phyloP scores from a whole-genome alignment of 139 green algal species.

The Choricystis sp. region DNA sequence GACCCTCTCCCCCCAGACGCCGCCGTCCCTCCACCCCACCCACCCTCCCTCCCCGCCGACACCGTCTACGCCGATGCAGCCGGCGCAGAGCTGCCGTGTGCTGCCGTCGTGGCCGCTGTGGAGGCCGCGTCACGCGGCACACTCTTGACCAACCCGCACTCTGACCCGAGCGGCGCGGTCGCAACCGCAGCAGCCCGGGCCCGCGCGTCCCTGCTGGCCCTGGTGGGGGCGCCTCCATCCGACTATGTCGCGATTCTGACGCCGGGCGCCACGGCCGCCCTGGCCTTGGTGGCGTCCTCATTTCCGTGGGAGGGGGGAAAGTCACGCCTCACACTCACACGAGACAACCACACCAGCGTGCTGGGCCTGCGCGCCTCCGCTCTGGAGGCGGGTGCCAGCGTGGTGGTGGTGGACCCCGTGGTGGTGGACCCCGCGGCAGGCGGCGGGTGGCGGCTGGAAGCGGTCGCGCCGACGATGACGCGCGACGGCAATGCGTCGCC shows the following conservation, averaged over 20 bases:
- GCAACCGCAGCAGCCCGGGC: neutral
- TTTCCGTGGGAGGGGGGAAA: constrained; percentile 57
- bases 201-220: neutral
- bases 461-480: neutral
- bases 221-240: neutral
- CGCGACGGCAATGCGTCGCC: no score
- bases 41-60: no score
- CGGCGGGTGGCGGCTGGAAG: neutral
- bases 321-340: constrained; percentile 33
- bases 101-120: neutral
- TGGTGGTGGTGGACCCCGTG: constrained; percentile 5
- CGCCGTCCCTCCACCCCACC: no score
- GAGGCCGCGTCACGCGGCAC: no score
- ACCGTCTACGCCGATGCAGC: neutral
- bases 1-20: no score
- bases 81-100: neutral
- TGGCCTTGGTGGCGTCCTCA: constrained; percentile 62
- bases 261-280: constrained; percentile 41
- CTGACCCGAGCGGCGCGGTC: neutral
- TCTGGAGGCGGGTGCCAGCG: constrained; percentile 18
- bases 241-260: constrained; percentile 34
- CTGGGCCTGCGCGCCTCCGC: constrained; percentile 60
- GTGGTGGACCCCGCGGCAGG: neutral
- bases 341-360: constrained; percentile 66
- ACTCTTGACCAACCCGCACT: neutral